Conservation (phyloP, 208 protist species). For the Trypanosoma scelopori region DNA sequence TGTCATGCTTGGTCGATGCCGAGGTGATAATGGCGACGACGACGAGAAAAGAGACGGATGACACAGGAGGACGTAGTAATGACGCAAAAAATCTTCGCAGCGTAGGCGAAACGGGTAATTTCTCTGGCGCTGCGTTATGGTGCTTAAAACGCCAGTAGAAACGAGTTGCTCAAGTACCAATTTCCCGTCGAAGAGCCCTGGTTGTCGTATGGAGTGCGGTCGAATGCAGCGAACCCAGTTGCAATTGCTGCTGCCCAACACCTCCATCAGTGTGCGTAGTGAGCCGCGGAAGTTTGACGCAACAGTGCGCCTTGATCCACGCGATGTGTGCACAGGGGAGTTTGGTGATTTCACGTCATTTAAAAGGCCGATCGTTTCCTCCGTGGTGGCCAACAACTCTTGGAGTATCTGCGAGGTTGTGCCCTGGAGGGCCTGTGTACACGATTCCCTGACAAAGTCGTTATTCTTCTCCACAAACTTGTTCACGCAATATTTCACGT, state of each 20-base stretch:
- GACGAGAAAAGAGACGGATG: not conserved
- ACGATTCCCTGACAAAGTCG: constrained; percentile 38
- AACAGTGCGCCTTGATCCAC: constrained; percentile 18
- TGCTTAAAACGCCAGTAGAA: constrained; percentile 45
- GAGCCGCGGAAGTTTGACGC: constrained; percentile 19
- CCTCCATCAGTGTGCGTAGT: constrained; percentile 25
- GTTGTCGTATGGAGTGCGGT: constrained; percentile 39
- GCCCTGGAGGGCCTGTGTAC: constrained; percentile 5
- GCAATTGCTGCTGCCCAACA: constrained; percentile 29
- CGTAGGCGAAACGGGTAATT: constrained; percentile 25
- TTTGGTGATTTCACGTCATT: constrained; percentile 2
- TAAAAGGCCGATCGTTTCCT: constrained; percentile 22
- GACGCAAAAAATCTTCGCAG: constrained; percentile 9
- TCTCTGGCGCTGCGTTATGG: constrained; percentile 30
- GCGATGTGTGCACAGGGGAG: not conserved
- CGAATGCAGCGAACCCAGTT: constrained; percentile 57
- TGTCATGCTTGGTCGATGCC: not conserved
- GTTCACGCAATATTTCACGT: constrained; percentile 39
- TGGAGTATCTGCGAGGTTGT: constrained; percentile 17
- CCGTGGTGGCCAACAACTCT: constrained; percentile 18
- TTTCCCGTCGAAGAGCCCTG: constrained; percentile 35
- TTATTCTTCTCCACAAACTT: constrained; percentile 57
- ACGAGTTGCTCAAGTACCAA: constrained; percentile 41
- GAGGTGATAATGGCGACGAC: too few species aligned
- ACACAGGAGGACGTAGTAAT: constrained; percentile 9